Evolutionary conservation across 495 filamentous ascomycete genomes (phyloP).

Genomic region (Hypomontagnella submonticulosa): DNA sequence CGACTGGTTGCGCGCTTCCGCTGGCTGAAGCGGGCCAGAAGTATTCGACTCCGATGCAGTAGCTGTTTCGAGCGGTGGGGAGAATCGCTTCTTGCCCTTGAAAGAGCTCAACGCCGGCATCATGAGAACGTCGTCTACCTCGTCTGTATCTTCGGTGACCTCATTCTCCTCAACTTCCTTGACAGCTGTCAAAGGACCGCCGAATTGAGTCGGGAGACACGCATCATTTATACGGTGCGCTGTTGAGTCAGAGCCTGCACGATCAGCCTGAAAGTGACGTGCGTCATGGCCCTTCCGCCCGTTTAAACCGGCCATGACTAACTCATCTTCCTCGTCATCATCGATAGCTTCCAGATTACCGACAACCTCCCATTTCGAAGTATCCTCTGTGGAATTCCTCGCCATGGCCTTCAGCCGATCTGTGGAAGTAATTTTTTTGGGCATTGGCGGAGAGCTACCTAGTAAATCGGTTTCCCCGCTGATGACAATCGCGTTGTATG

Average conservation of each 20-base stretch:
- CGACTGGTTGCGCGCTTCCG: neutral
- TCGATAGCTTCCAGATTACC: conserved; percentile 46
- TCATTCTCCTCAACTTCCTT: conserved; percentile 26
- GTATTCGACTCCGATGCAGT: conserved; percentile 4
- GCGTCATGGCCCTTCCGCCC: conserved; percentile 33
- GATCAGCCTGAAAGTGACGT: conserved; percentile 5
- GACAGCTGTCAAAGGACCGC: conserved; percentile 26
- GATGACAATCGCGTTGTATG: conserved; percentile 36
- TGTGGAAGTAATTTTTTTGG: conserved; percentile 60
- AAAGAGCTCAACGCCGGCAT: conserved; percentile 46
- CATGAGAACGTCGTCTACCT: conserved; percentile 38
- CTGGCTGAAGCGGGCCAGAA: neutral
- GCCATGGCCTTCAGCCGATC: conserved; percentile 57
- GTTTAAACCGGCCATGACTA: conserved; percentile 44
- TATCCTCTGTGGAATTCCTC: conserved; percentile 56
- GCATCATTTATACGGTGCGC: conserved; percentile 39
- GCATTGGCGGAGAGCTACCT: conserved; percentile 53
- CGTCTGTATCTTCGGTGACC: conserved; percentile 19
- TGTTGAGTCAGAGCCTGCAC: conserved; percentile 5
- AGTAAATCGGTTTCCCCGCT: conserved; percentile 50
- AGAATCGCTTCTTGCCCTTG: conserved; percentile 43
- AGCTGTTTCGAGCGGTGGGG: conserved; percentile 32
- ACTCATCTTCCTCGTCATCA: conserved; percentile 49
- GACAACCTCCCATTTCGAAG: conserved; percentile 56
- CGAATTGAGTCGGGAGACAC: conserved; percentile 26